Evolutionary conservation across 1,284 basidiomycete genomes (phyloP), one percentile per base, ranked within the genome.

Genomic region (Stereum hirsutum): DNA sequence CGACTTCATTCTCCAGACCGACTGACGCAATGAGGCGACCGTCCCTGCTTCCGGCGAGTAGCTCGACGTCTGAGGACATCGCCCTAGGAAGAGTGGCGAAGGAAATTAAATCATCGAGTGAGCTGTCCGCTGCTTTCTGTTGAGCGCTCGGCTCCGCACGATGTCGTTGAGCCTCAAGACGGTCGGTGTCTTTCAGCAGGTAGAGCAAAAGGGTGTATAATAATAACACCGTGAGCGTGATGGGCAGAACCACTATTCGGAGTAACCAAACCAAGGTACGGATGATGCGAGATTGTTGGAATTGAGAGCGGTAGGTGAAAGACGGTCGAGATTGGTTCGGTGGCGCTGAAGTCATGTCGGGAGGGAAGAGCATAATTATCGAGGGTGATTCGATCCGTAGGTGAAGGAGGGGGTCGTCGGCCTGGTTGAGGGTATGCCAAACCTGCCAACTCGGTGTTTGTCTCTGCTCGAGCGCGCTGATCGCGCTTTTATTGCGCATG

Each of bases 131-230:
- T 35, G 65, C 54, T 5, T 44, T 57, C 19, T 55, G 57, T 10
- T 49, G 47, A 5, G 50, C 43, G 5, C 65, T 61, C 1, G 57
- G 52, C 41, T 75, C 73, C 11, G 68, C 63, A 38, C 74, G 66
- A 58, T 85, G 74, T 34, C 82, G 72, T 55, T 93, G 91, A 4
- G 86, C 84, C 54, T 94, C 92, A 12, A 97, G 74, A 2, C 93
- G 73, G 48, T 98, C 92, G 1, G 91, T 80, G 51, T 96, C 86
- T 64, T 95, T 95, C 46, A 97, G 69, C 1, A 99, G 72, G 57
- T 94, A 94, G n/a, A 90, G 71, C 11, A 96, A 66, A 17, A 98
- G 63, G 6, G 75, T 70, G 59, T 89, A 97, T 3, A 98, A 70
- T 2, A 77, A 61, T 26, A 74, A 65, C 3, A 87, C 86, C 0